Evolutionary conservation across 2,329 filamentous ascomycete genomes (phyloP), one percentile per base, ranked within the genome.

Genomic region (Talaromyces sp.): DNA sequence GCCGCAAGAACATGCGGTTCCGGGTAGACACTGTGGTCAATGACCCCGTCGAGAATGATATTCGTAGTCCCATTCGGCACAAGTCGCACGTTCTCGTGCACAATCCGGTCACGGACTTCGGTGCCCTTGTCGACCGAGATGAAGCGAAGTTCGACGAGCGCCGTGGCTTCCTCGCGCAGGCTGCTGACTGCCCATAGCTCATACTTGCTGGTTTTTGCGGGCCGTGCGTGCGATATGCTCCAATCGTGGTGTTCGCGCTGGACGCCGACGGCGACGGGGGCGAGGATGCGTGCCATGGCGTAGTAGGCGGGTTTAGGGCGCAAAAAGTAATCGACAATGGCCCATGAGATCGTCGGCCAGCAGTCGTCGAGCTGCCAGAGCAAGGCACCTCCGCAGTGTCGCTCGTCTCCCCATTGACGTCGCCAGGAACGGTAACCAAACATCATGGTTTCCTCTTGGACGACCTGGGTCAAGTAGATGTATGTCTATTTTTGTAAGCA

Each of bases 391-490:
- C 76, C 77, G 61, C 78, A 80, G 61, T 77, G 74, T 63, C 75
- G 67, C 53, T 78, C 75, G 58, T 76, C 72, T 14, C 77, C 77
- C 77, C 78, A 80, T 64, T 80, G 75, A 27, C 78, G 76, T 50
- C 77, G 75, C 77, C 77, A 87, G 53, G 82, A 80, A 49, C 83
- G 78, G 71, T 85, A 86, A 27, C 82, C 84, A 66, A 82, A 85
- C 78, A 84, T 83, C 68, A 86, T 74, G 2, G 83, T 82, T 67
- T 87, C 84, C 29, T 83, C 82, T 71, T 87, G 84, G 56, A 84
- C 81, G 32, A 86, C 77, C 68, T 87, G 84, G 2, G 84, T 86
- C 71, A 78, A 81, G 72, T 90, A 93, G 66, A 91, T 82, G 67
- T 89, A 90, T 35, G 63, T 88, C 83, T 75, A 19, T 24, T 46